Evolutionary conservation across 257 asterid genomes (phyloP).

Genomic region (Penstemon newberryi): DNA sequence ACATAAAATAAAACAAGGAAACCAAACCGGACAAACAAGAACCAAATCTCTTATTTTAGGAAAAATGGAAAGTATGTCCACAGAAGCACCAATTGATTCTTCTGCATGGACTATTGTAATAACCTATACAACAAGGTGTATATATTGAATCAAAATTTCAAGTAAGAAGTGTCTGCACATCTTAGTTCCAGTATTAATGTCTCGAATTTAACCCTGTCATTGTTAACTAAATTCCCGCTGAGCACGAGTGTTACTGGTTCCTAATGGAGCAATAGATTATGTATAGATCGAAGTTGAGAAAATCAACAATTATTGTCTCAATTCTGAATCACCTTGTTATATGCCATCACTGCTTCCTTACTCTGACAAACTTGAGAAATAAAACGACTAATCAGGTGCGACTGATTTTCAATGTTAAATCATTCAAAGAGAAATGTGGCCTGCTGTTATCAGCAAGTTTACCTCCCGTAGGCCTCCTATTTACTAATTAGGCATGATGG

Average conservation of each 20-base stretch:
- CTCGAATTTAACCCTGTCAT: neutral
- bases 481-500: neutral
- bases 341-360: constrained; percentile 2
- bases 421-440: neutral
- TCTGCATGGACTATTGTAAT: neutral
- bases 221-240: neutral
- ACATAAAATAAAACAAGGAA: no score
- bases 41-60: no score
- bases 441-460: neutral
- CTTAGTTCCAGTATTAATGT: neutral
- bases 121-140: neutral
- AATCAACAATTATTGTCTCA: neutral
- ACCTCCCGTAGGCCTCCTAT: neutral
- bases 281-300: neutral
- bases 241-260: neutral
- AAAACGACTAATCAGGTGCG: neutral
- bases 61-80: neutral
- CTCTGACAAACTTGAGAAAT: neutral
- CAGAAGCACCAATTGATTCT: neutral
- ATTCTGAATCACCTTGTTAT: neutral
- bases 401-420: neutral
- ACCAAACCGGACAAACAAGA: no score
- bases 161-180: neutral
- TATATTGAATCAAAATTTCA: neutral
- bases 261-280: neutral